Evolutionary conservation across 495 filamentous ascomycete species (phyloP).

Genomic region (Antarctomyces pellizariae): DNA sequence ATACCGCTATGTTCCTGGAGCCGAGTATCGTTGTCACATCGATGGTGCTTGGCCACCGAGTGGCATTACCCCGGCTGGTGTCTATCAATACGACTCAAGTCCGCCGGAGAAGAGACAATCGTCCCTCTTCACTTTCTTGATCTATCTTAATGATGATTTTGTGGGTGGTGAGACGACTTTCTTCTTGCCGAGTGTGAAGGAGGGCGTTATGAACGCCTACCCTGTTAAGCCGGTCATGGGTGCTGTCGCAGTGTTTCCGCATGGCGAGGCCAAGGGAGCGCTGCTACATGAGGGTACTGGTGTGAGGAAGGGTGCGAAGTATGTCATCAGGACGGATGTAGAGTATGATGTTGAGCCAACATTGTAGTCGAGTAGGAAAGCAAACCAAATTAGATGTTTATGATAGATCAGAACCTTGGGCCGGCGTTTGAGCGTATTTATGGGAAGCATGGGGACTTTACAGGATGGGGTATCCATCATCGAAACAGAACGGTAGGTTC

Average conservation of each 20-base stretch:
- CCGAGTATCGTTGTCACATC: conserved; percentile 22
- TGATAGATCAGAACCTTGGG: no score
- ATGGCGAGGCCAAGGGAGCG: conserved; percentile 20
- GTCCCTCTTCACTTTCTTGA: conserved; percentile 24
- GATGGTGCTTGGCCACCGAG: conserved; percentile 27
- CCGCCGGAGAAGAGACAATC: conserved; percentile 20
- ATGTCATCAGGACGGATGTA: conserved; percentile 25
- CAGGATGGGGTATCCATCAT: no score
- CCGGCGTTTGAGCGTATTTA: no score
- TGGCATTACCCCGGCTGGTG: conserved; percentile 16
- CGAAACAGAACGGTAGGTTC: no score
- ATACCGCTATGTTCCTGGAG: conserved; percentile 25
- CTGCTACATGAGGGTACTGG: conserved; percentile 25
- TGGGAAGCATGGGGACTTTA: no score
- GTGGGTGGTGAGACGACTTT: conserved; percentile 26
- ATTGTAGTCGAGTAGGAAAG: no score
- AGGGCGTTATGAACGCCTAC: conserved; percentile 23
- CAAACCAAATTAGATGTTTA: no score
- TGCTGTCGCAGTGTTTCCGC: conserved; percentile 21
- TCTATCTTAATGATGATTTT: conserved; percentile 28
- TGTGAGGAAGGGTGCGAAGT: conserved; percentile 21
- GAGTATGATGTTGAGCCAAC: conserved; percentile 24
- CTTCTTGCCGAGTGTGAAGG: conserved; percentile 20
- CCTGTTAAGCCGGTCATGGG: conserved; percentile 23
- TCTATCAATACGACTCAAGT: conserved; percentile 22